Conservation (phyloP, 495 filamentous ascomycete genomes). For the Entonaema liquescens region DNA sequence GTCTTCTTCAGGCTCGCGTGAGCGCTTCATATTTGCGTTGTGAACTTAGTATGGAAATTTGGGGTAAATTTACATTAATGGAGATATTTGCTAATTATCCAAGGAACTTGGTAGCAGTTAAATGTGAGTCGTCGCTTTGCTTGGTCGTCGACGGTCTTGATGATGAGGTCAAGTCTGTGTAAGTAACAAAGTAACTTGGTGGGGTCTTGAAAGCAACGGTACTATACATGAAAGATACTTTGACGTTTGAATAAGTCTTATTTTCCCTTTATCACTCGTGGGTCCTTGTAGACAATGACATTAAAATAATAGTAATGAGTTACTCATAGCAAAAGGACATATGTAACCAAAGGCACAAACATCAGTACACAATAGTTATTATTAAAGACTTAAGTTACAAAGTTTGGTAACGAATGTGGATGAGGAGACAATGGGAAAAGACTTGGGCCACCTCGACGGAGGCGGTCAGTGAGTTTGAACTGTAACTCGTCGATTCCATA, state of each 20-base stretch:
- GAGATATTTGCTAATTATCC: background rate
- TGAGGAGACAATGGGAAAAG: background rate
- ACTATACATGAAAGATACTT: conserved; percentile 1
- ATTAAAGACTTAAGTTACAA: background rate
- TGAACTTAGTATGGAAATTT: conserved; percentile 16
- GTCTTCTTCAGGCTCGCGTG: conserved; percentile 60
- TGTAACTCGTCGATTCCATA: background rate
- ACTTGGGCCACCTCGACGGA: background rate
- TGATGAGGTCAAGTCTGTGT: conserved; percentile 11
- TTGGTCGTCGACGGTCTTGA: conserved; percentile 10
- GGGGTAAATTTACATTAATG: conserved; percentile 47
- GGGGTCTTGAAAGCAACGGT: background rate
- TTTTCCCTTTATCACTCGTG: conserved; percentile 4
- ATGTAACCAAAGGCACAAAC: background rate
- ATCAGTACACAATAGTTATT: background rate
- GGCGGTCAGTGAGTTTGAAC: conserved; percentile 29
- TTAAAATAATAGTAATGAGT: background rate
- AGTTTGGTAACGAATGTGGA: background rate
- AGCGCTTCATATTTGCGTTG: conserved; percentile 58
- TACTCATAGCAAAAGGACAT: background rate
- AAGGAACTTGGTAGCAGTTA: background rate
- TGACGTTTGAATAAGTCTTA: background rate
- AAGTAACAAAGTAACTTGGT: conserved; percentile 13
- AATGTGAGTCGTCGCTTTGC: background rate
- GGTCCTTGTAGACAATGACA: background rate